Conservation (phyloP, 2,329 filamentous ascomycete genomes). For the Pyrenophora graminea region DNA sequence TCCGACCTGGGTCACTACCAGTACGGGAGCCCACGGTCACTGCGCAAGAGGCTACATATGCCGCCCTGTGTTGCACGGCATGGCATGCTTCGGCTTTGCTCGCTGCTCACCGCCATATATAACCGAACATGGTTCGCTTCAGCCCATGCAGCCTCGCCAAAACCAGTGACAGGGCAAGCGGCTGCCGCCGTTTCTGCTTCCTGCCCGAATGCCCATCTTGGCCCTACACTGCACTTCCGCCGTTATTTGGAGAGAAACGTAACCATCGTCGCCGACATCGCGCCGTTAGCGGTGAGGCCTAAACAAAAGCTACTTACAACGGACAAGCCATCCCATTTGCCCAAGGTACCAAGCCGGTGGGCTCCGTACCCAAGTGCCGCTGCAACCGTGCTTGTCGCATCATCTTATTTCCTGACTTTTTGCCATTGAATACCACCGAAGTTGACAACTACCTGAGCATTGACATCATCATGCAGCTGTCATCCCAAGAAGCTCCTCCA, state of each 20-base stretch:
- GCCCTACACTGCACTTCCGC: not conserved
- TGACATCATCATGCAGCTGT: constrained; percentile 15
- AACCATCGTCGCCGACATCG: constrained; percentile 6
- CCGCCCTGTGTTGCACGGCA: constrained; percentile 14
- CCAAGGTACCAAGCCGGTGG: constrained; percentile 1
- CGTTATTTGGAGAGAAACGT: not conserved
- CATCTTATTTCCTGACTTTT: not conserved
- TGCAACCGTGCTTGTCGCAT: constrained; percentile 9
- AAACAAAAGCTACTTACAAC: not conserved
- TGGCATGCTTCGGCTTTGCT: constrained; percentile 29
- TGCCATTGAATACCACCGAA: constrained; percentile 1
- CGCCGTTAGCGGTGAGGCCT: constrained; percentile 16
- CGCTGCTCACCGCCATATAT: constrained; percentile 29
- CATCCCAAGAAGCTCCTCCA: constrained; percentile 7
- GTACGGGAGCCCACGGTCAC: not conserved
- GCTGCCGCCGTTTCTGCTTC: not conserved
- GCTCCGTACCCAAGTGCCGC: constrained; percentile 2
- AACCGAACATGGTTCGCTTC: constrained; percentile 20
- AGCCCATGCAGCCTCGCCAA: constrained; percentile 14
- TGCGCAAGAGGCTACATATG: not conserved
- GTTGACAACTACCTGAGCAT: not conserved
- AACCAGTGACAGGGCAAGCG: not conserved
- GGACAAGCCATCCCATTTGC: not conserved
- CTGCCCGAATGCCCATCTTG: not conserved
- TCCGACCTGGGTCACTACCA: not conserved